Conservation (phyloP, 352 stramenopile genomes). For the Lagenidium giganteum region DNA sequence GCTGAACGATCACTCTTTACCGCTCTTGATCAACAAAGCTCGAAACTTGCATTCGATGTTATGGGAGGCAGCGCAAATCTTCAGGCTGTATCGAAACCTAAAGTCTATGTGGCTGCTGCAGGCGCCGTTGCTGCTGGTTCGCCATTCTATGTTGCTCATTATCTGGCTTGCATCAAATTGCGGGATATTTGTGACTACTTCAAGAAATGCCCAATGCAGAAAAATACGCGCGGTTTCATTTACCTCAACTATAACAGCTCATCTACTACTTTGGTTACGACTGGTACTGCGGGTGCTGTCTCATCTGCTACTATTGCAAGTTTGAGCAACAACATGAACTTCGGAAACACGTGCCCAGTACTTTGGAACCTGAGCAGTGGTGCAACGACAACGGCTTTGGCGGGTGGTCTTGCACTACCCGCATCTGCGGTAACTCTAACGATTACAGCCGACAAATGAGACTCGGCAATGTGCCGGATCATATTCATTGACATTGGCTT, state of each 20-base stretch:
- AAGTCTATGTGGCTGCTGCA: constrained; percentile 11
- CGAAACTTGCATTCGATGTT: constrained; percentile 14
- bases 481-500: constrained; percentile 20
- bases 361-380: constrained; percentile 4
- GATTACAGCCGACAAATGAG: constrained; percentile 11
- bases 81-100: constrained; percentile 14
- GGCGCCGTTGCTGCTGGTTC: constrained; percentile 8
- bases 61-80: constrained; percentile 12
- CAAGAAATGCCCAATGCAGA: constrained; percentile 17
- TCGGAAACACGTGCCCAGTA: constrained; percentile 12
- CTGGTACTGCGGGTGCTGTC: constrained; percentile 8
- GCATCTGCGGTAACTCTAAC: constrained; percentile 2
- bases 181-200: constrained; percentile 17
- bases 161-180: constrained; percentile 13
- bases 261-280: constrained; percentile 11
- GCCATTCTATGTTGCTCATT: constrained; percentile 15
- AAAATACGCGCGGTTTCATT: constrained; percentile 14
- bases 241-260: constrained; percentile 18
- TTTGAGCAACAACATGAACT: constrained; percentile 17
- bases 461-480: constrained; percentile 16
- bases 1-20: constrained; percentile 12
- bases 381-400: constrained; percentile 4
- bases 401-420: constrained; percentile 4
- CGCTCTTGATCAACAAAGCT: constrained; percentile 14
- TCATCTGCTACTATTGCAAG: constrained; percentile 8